A percentile compares a stretch with the other conserved stretches of the same genome.
Conservation (phyloP, 495 filamentous ascomycete species). For the Penicillium canariense region DNA sequence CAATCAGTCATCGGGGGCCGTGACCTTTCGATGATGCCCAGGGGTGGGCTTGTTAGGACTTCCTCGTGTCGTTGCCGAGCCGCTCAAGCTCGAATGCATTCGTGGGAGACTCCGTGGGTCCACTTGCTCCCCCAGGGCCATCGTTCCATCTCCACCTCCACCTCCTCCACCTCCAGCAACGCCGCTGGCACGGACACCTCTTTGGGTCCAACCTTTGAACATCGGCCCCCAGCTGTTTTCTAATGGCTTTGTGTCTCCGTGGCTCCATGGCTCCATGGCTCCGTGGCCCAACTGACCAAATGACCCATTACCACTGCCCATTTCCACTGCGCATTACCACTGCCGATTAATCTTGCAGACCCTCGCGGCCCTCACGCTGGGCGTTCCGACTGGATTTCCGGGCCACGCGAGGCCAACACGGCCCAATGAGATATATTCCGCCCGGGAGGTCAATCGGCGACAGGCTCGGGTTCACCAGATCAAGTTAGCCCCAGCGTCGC, state of each 20-base stretch:
- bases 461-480: constrained; percentile 21
- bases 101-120: neutral
- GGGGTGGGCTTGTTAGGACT: too few species aligned
- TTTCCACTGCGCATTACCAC: neutral
- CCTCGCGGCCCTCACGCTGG: neutral
- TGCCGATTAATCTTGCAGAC: neutral
- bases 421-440: neutral
- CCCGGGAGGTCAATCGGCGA: neutral
- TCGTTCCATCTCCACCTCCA: constrained; percentile 2
- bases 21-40: constrained; percentile 6
- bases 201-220: neutral
- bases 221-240: neutral
- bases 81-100: constrained; percentile 3
- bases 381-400: neutral
- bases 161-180: neutral
- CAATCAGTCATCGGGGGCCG: constrained; percentile 4
- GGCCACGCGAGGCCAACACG: constrained; percentile 14
- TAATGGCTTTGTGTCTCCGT: neutral
- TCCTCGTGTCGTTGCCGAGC: constrained; percentile 17
- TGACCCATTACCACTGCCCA: neutral
- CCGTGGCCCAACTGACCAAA: too few species aligned
- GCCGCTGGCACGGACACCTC: neutral
- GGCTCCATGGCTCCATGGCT: neutral
- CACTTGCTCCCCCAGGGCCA: neutral
- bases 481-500: constrained; percentile 14